Evolutionary conservation across 2,329 filamentous ascomycete species (phyloP).

Genomic region (Ophiosphaerella narmari): DNA sequence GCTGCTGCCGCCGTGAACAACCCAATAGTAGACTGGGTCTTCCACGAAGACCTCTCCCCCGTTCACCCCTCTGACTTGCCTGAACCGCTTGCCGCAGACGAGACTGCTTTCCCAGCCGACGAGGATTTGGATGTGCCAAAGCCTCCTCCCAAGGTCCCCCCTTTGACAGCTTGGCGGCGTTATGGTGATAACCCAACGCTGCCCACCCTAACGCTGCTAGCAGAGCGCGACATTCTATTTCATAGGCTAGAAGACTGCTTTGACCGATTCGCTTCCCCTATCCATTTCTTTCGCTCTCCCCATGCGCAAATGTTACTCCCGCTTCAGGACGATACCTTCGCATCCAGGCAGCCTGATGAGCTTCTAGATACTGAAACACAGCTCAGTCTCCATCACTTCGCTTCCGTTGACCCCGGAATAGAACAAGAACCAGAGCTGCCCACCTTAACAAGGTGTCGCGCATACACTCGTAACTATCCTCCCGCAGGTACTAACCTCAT

Average conservation of each 20-base stretch:
- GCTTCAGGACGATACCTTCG: conserved; percentile 27
- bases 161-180: conserved; percentile 33
- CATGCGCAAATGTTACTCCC: conserved; percentile 34
- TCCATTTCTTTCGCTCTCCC: conserved; percentile 57
- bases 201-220: conserved; percentile 35
- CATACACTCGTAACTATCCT: conserved; percentile 50
- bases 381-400: conserved; percentile 35
- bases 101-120: conserved; percentile 37
- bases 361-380: conserved; percentile 38
- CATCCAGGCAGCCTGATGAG: conserved; percentile 31
- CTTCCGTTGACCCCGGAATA: conserved; percentile 19
- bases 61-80: conserved; percentile 26
- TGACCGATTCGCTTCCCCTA: conserved; percentile 56
- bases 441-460: conserved; percentile 32
- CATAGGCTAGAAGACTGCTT: conserved; percentile 50
- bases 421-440: conserved; percentile 19
- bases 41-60: conserved; percentile 40
- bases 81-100: conserved; percentile 36
- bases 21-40: conserved; percentile 56
- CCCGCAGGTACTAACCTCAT: conserved; percentile 45
- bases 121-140: conserved; percentile 29
- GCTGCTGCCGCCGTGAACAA: conserved; percentile 53
- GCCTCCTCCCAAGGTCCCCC: conserved; percentile 13
- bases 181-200: conserved; percentile 31
- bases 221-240: conserved; percentile 48